A percentile compares a stretch with the other conserved stretches of the same genome.
phyloP scores from a whole-genome alignment of 139 green algal genomes.

The Tetraselmis chui region DNA sequence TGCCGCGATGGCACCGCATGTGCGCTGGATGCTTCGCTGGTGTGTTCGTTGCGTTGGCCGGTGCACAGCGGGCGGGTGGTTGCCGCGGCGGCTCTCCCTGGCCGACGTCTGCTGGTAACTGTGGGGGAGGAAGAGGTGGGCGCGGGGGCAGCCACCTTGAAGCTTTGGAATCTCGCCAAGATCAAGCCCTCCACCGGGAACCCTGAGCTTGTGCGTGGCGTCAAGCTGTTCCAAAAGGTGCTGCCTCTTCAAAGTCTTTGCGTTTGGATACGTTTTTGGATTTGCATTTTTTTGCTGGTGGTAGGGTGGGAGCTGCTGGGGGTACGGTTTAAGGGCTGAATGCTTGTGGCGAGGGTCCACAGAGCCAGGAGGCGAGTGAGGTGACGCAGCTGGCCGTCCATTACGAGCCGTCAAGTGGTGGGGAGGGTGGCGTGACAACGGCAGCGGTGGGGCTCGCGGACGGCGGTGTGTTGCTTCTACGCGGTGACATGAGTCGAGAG shows the following conservation, averaged over 20 bases:
- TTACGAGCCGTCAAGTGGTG: constrained; percentile 12
- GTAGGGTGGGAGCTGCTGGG: constrained; percentile 7
- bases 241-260: constrained; percentile 5
- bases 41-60: background rate
- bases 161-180: constrained; percentile 38
- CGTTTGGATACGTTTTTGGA: too few relatives aligned
- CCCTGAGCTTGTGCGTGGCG: background rate
- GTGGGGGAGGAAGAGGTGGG: constrained; percentile 49
- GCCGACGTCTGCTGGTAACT: constrained; percentile 30
- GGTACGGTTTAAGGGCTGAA: background rate
- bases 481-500: constrained; percentile 6
- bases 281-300: too few relatives aligned
- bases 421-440: background rate
- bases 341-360: constrained; percentile 14
- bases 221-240: background rate
- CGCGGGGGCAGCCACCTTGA: constrained; percentile 39
- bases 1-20: constrained; percentile 44
- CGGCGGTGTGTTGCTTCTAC: constrained; percentile 14
- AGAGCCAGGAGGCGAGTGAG: constrained; percentile 15
- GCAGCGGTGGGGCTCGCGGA: constrained; percentile 17
- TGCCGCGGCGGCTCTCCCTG: constrained; percentile 7
- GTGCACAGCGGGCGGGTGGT: background rate
- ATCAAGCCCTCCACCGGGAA: constrained; percentile 5
- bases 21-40: constrained; percentile 25
- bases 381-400: background rate